Percentiles rank a stretch among this genome's conserved stretches.
These are phyloP conservation scores for Scytalidium lignicola DNA, from an alignment of 2,329 filamentous ascomycete species.

Conservation along the genomic window DNA sequence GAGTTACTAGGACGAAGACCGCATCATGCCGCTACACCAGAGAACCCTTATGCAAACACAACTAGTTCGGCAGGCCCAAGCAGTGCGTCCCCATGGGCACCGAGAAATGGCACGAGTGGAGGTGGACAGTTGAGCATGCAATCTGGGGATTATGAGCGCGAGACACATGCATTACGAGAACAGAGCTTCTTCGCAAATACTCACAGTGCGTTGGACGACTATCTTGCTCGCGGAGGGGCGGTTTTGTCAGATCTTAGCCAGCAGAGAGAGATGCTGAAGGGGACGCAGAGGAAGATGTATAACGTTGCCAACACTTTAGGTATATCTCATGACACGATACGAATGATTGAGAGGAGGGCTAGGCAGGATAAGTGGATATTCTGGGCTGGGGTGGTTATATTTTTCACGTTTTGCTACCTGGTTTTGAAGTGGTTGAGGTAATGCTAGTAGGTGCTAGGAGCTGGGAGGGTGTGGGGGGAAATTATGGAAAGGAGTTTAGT, in stretches of 20 bases:
- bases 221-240: slow-evolving; percentile 83
- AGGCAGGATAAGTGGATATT: slow-evolving; percentile 99
- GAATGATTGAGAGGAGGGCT: slow-evolving; percentile 89
- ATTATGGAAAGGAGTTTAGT: too few relatives aligned
- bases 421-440: slow-evolving; percentile 79
- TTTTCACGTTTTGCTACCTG: slow-evolving; percentile 88
- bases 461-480: too few relatives aligned
- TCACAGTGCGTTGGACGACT: slow-evolving; percentile 85
- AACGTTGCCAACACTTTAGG: slow-evolving; percentile 91
- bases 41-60: slow-evolving; percentile 81
- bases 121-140: slow-evolving; percentile 37
- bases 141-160: slow-evolving; percentile 61
- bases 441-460: background rate
- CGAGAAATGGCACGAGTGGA: slow-evolving; percentile 9
- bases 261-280: slow-evolving; percentile 92
- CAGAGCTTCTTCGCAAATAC: slow-evolving; percentile 82
- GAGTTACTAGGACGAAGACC: slow-evolving; percentile 84
- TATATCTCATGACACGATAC: slow-evolving; percentile 90
- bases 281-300: slow-evolving; percentile 85
- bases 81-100: slow-evolving; percentile 22
- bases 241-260: slow-evolving; percentile 84
- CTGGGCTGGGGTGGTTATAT: slow-evolving; percentile 76
- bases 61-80: slow-evolving; percentile 21
- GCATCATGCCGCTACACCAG: slow-evolving; percentile 74
- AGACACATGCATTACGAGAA: slow-evolving; percentile 81